Evolutionary conservation across 1,284 basidiomycete species (phyloP).

Genomic region (Coniferiporia weirii): DNA sequence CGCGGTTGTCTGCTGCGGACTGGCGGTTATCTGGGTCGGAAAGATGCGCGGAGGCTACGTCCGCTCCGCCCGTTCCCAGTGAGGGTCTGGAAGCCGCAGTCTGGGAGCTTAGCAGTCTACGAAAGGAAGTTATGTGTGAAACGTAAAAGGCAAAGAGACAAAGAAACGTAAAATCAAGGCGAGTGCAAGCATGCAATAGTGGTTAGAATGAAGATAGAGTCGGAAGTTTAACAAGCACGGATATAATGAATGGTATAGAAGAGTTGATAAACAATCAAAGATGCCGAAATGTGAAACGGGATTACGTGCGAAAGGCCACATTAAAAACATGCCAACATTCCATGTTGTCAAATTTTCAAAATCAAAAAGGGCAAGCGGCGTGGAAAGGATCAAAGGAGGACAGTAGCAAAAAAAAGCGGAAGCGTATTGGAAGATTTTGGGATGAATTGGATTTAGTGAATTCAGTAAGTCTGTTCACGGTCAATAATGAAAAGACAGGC

Average conservation of each 20-base stretch:
- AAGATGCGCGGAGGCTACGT: background rate
- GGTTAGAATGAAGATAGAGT: background rate
- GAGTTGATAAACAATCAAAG: background rate
- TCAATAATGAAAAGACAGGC: background rate
- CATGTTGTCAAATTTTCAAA: background rate
- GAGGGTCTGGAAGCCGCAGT: background rate
- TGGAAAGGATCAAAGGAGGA: background rate
- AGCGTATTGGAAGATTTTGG: background rate
- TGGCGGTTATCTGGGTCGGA: background rate
- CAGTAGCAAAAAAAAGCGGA: background rate
- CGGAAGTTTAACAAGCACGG: background rate
- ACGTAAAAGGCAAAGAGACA: background rate
- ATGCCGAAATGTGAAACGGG: background rate
- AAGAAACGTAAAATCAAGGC: background rate
- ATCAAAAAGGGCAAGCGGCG: background rate
- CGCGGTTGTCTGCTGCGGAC: background rate
- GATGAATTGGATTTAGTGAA: background rate
- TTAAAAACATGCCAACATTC: background rate
- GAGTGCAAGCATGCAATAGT: background rate
- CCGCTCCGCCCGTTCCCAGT: background rate
- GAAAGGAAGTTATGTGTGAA: conserved; percentile 1
- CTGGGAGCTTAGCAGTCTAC: conserved; percentile 13
- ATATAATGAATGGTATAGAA: background rate
- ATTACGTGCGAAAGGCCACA: background rate
- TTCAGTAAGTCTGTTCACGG: background rate